These are phyloP conservation scores for Dactylis glomerata DNA, from an alignment of 176 grass and related monocot species.

Conservation along the genomic window DNA sequence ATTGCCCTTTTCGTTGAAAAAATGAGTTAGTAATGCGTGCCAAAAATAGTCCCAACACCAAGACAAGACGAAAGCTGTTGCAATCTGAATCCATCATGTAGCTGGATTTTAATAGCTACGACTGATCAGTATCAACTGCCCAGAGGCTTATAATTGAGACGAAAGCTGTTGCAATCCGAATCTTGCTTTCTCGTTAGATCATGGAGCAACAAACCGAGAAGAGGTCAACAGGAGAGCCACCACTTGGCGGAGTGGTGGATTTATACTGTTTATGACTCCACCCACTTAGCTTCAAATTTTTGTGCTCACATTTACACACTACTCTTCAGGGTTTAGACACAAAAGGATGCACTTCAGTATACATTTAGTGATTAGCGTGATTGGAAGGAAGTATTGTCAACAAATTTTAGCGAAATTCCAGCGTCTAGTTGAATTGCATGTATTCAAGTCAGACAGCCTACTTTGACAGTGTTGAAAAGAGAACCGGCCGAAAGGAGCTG, in stretches of 20 bases:
- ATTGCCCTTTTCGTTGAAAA: neutral
- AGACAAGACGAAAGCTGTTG: neutral
- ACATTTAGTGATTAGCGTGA: neutral
- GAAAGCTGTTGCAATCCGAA: neutral
- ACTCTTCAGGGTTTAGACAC: neutral
- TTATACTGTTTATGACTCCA: neutral
- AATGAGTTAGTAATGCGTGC: neutral
- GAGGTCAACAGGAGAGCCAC: neutral
- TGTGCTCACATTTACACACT: neutral
- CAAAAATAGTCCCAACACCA: neutral
- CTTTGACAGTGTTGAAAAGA: neutral
- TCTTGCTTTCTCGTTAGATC: slow-evolving; percentile 1
- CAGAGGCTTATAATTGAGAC: neutral
- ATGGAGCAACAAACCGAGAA: neutral
- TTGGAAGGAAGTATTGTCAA: neutral
- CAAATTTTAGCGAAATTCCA: neutral
- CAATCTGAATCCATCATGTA: neutral
- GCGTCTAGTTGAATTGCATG: neutral
- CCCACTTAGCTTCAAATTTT: neutral
- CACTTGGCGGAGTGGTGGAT: neutral
- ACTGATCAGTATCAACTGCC: neutral
- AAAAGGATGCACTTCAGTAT: neutral
- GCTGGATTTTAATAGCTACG: neutral
- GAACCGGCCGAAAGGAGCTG: slow-evolving; percentile 12
- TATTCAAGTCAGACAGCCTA: neutral